Conservation (phyloP, 495 filamentous ascomycete species). For the Aspergillus hancockii region DNA sequence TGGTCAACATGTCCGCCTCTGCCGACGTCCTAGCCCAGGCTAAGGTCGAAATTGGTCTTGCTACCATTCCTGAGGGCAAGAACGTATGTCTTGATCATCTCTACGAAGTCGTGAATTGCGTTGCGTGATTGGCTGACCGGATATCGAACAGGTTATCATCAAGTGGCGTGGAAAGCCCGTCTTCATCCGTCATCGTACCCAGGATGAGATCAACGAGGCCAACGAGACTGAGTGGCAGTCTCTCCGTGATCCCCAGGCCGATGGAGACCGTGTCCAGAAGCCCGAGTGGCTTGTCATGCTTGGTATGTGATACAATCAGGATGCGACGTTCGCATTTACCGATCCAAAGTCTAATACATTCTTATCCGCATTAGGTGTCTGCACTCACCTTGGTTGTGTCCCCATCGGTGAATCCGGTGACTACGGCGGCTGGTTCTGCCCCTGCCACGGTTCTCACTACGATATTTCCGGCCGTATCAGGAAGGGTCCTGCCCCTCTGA, state of each 20-base stretch:
- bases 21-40: slow-evolving; percentile 98
- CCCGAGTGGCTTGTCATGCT: slow-evolving; percentile 99
- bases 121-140: neutral
- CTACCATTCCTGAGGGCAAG: slow-evolving; percentile 95
- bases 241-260: slow-evolving; percentile 87
- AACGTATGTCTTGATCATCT: slow-evolving; percentile 66
- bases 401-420: slow-evolving; percentile 98
- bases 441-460: slow-evolving; percentile 99
- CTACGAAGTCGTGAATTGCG: neutral
- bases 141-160: slow-evolving; percentile 78
- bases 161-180: slow-evolving; percentile 99
- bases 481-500: slow-evolving; percentile 94
- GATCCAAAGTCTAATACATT: slow-evolving; percentile 13
- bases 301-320: slow-evolving; percentile 55
- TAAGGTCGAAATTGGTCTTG: slow-evolving; percentile 96
- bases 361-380: slow-evolving; percentile 65
- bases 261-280: slow-evolving; percentile 93
- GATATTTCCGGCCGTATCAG: slow-evolving; percentile 97
- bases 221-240: slow-evolving; percentile 71
- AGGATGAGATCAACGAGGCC: slow-evolving; percentile 82
- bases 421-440: slow-evolving; percentile 99
- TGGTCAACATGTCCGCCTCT: slow-evolving; percentile 99
- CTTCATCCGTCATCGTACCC: slow-evolving; percentile 98
- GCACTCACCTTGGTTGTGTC: slow-evolving; percentile 98
- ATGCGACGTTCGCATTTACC: slow-evolving; percentile 7